Evolutionary conservation across 495 filamentous ascomycete species (phyloP).

Genomic region (Lasiosphaeriaceae sp.): DNA sequence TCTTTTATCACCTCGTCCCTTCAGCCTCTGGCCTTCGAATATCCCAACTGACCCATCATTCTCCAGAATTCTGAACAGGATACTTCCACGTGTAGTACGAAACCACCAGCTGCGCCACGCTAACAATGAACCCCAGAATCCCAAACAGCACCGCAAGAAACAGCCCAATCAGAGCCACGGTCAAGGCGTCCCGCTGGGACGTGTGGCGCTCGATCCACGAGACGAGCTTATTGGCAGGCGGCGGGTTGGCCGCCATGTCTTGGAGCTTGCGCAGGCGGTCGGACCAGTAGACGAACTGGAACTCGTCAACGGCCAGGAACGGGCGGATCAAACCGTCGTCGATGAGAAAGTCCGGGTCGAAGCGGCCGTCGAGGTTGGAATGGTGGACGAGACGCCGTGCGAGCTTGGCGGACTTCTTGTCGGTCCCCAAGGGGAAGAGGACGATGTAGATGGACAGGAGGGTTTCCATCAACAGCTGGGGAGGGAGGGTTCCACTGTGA

Average conservation of each 20-base stretch:
- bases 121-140: background rate
- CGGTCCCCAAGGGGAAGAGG: slow-evolving; percentile 16
- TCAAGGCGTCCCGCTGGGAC: slow-evolving; percentile 1
- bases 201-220: slow-evolving; percentile 6
- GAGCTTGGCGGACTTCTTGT: slow-evolving; percentile 14
- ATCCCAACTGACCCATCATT: background rate
- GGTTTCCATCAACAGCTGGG: slow-evolving; percentile 20
- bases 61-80: background rate
- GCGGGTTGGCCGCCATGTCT: slow-evolving; percentile 11
- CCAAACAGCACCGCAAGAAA: slow-evolving; percentile 9
- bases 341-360: slow-evolving; percentile 8
- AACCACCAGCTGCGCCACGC: background rate
- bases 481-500: slow-evolving; percentile 18
- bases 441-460: slow-evolving; percentile 18
- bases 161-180: background rate
- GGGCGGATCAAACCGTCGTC: slow-evolving; percentile 12
- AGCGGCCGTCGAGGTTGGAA: background rate
- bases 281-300: slow-evolving; percentile 16
- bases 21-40: background rate
- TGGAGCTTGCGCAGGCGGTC: slow-evolving; percentile 13
- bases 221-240: slow-evolving; percentile 12
- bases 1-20: background rate
- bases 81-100: background rate
- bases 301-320: slow-evolving; percentile 12
- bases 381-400: slow-evolving; percentile 8